Evolutionary conservation across 768 basidiomycete species (phyloP).

Genomic region (Mrakia hoshinonis): DNA sequence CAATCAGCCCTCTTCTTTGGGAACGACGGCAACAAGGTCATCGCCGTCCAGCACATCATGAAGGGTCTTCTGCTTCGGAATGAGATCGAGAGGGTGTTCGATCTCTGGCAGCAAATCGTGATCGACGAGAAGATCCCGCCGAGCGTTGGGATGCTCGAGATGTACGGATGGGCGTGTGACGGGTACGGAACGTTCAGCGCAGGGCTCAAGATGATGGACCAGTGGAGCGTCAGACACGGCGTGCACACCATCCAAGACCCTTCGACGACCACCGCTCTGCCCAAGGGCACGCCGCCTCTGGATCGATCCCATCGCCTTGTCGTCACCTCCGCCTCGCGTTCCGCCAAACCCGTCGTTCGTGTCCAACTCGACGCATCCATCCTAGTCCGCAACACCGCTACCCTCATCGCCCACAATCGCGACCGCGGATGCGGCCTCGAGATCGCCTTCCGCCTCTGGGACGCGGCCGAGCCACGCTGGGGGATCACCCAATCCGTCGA

Average conservation of each 20-base stretch:
- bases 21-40: not conserved
- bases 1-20: not conserved
- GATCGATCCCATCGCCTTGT: not conserved
- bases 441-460: slow-evolving; percentile 15
- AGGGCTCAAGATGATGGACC: slow-evolving; percentile 8
- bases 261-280: no score
- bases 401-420: not conserved
- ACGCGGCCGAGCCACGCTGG: slow-evolving; percentile 5
- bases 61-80: not conserved
- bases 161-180: not conserved
- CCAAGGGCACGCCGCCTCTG: not conserved
- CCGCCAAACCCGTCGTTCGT: not conserved
- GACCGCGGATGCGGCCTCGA: not conserved
- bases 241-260: not conserved
- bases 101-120: not conserved
- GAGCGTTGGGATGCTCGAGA: not conserved
- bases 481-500: not conserved
- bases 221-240: slow-evolving; percentile 8
- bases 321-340: not conserved
- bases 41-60: not conserved
- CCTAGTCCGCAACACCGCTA: not conserved
- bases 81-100: not conserved
- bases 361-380: not conserved
- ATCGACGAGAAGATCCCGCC: slow-evolving; percentile 6
- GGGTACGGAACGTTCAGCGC: not conserved